phyloP scores from a whole-genome alignment of 768 basidiomycete genomes.

The Leccinum subgranulosum region DNA sequence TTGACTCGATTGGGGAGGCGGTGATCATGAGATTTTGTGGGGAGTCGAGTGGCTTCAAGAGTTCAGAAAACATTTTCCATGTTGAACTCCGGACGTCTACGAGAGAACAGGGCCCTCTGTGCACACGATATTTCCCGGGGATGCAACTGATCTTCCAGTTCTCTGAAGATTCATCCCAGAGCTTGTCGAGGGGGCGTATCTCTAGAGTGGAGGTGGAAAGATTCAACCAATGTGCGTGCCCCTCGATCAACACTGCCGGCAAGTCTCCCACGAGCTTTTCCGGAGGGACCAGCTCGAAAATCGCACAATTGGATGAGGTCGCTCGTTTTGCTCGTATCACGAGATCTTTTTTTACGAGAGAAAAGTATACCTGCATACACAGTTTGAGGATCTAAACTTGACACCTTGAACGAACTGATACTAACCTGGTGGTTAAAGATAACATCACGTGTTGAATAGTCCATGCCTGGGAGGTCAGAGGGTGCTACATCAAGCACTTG shows the following conservation, averaged over 20 bases:
- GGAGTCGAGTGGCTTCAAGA: conserved; percentile 23
- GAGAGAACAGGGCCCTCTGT: conserved; percentile 10
- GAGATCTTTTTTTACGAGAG: conserved; percentile 12
- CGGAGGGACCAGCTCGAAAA: conserved; percentile 15
- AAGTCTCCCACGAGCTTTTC: conserved; percentile 24
- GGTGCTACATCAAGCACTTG: conserved; percentile 18
- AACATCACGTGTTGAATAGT: conserved; percentile 17
- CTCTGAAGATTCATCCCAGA: conserved; percentile 24
- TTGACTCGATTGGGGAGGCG: not conserved
- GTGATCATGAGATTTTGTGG: conserved; percentile 22
- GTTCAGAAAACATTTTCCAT: conserved; percentile 25
- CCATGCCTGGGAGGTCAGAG: conserved; percentile 18
- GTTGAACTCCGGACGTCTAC: conserved; percentile 28
- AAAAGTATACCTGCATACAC: conserved; percentile 20
- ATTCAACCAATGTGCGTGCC: conserved; percentile 32
- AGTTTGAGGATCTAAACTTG: not conserved
- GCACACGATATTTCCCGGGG: conserved; percentile 5
- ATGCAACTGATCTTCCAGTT: conserved; percentile 26
- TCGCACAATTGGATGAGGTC: not conserved
- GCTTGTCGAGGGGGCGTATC: conserved; percentile 19
- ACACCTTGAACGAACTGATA: not conserved
- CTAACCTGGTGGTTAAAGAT: conserved; percentile 20
- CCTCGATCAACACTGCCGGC: conserved; percentile 21
- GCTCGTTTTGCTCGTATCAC: conserved; percentile 16
- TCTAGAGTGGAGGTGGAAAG: conserved; percentile 21